Base-by-base conservation (phyloP, 2,329 filamentous ascomycete species). In the Leptographium flavum region DNA sequence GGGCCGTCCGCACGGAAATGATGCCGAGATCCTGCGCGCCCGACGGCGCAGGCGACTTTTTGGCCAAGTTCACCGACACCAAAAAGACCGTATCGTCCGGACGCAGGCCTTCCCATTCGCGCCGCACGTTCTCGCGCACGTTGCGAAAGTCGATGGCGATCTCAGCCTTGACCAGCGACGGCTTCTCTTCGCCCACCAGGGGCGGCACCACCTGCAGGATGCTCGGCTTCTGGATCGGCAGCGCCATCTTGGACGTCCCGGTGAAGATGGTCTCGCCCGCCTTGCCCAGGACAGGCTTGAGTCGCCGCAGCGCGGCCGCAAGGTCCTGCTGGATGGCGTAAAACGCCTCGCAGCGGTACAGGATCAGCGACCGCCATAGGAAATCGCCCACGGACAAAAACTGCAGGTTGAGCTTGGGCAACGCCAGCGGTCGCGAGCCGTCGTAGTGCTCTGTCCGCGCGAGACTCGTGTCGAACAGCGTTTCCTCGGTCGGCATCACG, bases 321-420 rank as follows among this genome's bases (percentile, higher is more conserved):
- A 98, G 79, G 58, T 98, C 87, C 56, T 87, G 90, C 39, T 87
- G 79, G 48, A 98, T 90, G 49, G 87, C 85, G 60, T 93, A 96
- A 59, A 96, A 95, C 0, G 90, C 76, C 61, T 98, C 92, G 47
- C 81, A 84, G 35, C 90, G 79, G 59, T 94, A 92, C 9, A 98
- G 68, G 14, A 93, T 73, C 56, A 96, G 81, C 0, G 90, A 87
- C 50, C 93, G 77, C 87, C 88, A 98, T n/a, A 98, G 66, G 55
- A 98, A 98, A 61, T 98, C 92, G 3, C 87, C 87, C 42, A 94
- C 78, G 3, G 88, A 94, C 14, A 98, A 70, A 61, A 98, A 98
- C 58, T 98, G 92, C 25, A 98, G 68, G 55, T 95, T 98, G 39
- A 96, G 65, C 60, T 98, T 98, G 3, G 92, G 92, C 37, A 98